Base-by-base conservation (phyloP, 2,329 filamentous ascomycete genomes). In the Trichoderma atrobrunneum region DNA sequence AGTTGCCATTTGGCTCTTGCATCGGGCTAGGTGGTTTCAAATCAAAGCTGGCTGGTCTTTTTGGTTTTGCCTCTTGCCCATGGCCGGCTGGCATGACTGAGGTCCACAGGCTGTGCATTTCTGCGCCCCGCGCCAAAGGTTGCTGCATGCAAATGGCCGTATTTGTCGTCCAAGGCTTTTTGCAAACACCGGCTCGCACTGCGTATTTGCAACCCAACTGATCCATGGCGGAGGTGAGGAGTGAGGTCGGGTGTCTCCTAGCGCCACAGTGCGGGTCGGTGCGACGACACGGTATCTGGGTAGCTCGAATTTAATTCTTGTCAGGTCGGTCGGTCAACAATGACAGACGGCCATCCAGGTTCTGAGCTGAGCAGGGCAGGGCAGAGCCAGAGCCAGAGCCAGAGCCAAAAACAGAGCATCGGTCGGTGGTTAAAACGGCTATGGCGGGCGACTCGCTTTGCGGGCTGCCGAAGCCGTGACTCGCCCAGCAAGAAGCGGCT, bases 181-280 rank as follows among this genome's bases (percentile, higher is more conserved):
- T 34, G 51, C 56, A 61, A 59, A 32, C 34, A 69, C 66, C 14
- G 54, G 66, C 66, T 61, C 56, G 66, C 59, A 69, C 57, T 61
- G 66, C 66, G 56, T 28, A 61, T 60, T 69, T 69, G 66, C 66
- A 69, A 69, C 66, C 66, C 26, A 69, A 69, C 66, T 61, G 34
- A 51, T 59, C 30, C 56, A 32, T 60, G 28, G 57, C 48, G 18
- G 18, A 21, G 36, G 66, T 39, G 56, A 61, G 56, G 14, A 36
- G 26, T 61, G 34, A 61, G 57, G 43, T 51, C 43, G 43, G 43
- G 43, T 48, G 39, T 48, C 43, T 48, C n/a, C 43, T 51, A 51
- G n/a, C 43, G 43, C n/a, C 43, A 51, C 43, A 51, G n/a, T 51
- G 43, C n/a, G 4, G 43, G 18, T 48, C 43, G 43, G n/a, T 51